phyloP scores from a whole-genome alignment of 108 stramenopile genomes.

The Chaetoceros tenuissimus region DNA sequence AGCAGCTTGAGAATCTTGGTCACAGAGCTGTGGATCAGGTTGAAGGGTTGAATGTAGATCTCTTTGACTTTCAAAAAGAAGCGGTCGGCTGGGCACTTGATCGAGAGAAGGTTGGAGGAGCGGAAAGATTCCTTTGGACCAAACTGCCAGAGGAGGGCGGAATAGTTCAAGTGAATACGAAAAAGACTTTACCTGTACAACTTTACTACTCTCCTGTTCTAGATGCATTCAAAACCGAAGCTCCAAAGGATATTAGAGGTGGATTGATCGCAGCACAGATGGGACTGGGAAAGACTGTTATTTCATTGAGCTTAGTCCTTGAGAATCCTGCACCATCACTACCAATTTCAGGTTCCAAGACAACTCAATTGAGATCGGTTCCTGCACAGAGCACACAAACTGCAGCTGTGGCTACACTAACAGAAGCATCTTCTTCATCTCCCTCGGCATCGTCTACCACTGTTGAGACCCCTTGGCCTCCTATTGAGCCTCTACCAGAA shows the following conservation, averaged over 20 bases:
- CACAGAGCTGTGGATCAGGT: conserved; percentile 11
- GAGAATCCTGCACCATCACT: conserved; percentile 32
- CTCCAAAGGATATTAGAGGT: conserved; percentile 19
- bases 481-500: neutral
- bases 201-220: conserved; percentile 30
- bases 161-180: neutral
- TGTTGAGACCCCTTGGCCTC: neutral
- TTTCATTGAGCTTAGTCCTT: conserved; percentile 31
- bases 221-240: conserved; percentile 3
- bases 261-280: conserved; percentile 41
- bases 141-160: conserved; percentile 14
- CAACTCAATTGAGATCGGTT: no score
- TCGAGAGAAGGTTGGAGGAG: conserved; percentile 24
- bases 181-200: neutral
- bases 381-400: no score
- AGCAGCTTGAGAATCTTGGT: conserved; percentile 31
- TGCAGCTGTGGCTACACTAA: neutral
- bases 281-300: conserved; percentile 37
- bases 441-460: neutral
- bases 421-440: neutral
- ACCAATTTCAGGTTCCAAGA: conserved; percentile 17
- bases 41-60: conserved; percentile 27
- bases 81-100: conserved; percentile 33
- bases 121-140: conserved; percentile 26
- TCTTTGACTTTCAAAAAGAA: conserved; percentile 37